phyloP scores from a whole-genome alignment of 805 yeast species.

The Candida pseudofarinosa region DNA sequence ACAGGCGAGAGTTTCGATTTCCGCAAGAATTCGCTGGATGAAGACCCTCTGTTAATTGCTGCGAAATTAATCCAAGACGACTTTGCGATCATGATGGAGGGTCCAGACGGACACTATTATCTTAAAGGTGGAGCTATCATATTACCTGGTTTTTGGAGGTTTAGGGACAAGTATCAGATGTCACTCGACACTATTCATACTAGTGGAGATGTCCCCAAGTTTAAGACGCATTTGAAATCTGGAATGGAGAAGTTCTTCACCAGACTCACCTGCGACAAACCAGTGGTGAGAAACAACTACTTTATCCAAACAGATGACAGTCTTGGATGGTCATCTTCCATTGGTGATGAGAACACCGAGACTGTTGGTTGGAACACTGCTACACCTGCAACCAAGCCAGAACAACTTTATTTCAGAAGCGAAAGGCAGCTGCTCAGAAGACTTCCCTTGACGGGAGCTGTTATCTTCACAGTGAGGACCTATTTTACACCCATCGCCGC shows the following conservation, averaged over 20 bases:
- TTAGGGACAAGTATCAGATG: slow-evolving; percentile 54
- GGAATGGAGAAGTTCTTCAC: slow-evolving; percentile 67
- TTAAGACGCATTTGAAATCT: slow-evolving; percentile 49
- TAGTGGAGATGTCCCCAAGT: slow-evolving; percentile 66
- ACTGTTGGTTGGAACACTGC: slow-evolving; percentile 67
- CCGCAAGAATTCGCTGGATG: slow-evolving; percentile 25
- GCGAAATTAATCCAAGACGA: slow-evolving; percentile 62
- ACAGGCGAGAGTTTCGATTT: slow-evolving; percentile 51
- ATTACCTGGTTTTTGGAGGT: slow-evolving; percentile 69
- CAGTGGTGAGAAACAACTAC: slow-evolving; percentile 65
- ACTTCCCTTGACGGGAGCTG: slow-evolving; percentile 56
- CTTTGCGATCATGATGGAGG: slow-evolving; percentile 62
- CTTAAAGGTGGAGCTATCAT: slow-evolving; percentile 60
- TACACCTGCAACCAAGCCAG: slow-evolving; percentile 41
- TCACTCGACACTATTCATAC: slow-evolving; percentile 59
- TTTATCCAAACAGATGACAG: slow-evolving; percentile 61
- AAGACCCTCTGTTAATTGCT: slow-evolving; percentile 58
- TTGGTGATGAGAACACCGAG: slow-evolving; percentile 52
- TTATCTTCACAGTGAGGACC: slow-evolving; percentile 59
- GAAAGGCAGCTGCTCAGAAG: slow-evolving; percentile 64
- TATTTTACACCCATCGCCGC: slow-evolving; percentile 55
- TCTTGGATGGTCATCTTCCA: slow-evolving; percentile 61
- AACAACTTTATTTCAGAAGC: slow-evolving; percentile 52
- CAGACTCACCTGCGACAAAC: slow-evolving; percentile 53
- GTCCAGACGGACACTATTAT: slow-evolving; percentile 51